Evolutionary conservation across 208 protist genomes (phyloP), one percentile per base, ranked within the genome.

Genomic region (Acanthamoeba divionensis): DNA sequence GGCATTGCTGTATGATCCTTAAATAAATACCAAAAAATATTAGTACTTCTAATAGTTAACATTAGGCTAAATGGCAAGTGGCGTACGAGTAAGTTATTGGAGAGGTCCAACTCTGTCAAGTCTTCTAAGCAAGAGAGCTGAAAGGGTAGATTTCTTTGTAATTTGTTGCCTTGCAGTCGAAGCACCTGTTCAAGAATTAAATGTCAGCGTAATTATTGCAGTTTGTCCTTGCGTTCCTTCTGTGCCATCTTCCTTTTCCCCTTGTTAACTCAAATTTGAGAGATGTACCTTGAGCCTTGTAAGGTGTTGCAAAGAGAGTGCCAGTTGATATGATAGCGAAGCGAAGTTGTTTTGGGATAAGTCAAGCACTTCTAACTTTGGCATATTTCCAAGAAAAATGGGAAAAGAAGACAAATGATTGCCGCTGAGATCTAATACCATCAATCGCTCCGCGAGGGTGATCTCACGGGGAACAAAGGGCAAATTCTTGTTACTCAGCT

Each of bases 1-100:
- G 66, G 66, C 66, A 77, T 77, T 24, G 26, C 24, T 77, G 47
- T 36, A 29, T 77, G 66, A 45, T 77, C 66, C 66, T 77, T 36
- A 44, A 24, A 69, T 33, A 9, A 33, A 24, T 33, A 69, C 2
- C 24, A 33, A 15, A 9, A 69, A 0, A 12, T 33, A 33, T 69
- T 24, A 44, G 62, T 29, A n/a, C 15, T 69, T 24, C 24, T 0
- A 18, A 31, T 12, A 12, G 33, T 73, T 33, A 10, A 38, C 24
- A 45, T 9, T 36, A 77, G 3, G 26, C 47, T 54, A 5, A 4
- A 5, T 50, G 3, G 26, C 6, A 31, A 41, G 62, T 24, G 62
- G n/a, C 18, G 33, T 18, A 77, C 66, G 41, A 77, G 31, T 15
- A 54, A 24, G 33, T 77, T 77, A 45, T 77, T n/a, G 13, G 66